Evolutionary conservation across 192 early-diverging fungal species (phyloP).

Genomic region (Endogone sp.): DNA sequence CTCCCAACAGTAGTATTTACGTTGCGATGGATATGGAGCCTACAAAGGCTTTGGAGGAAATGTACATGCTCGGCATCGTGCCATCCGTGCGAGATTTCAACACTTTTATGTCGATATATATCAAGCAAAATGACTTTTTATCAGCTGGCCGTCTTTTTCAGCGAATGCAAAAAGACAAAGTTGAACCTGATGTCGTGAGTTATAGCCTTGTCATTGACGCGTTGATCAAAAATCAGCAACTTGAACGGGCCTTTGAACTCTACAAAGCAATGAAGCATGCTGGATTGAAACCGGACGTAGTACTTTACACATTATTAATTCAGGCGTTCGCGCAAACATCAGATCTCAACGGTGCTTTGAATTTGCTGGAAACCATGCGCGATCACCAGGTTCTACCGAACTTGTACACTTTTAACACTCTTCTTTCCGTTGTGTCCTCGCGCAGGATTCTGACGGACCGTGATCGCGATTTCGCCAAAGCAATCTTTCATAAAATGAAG

Average conservation of each 20-base stretch:
- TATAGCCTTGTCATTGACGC: conserved; percentile 33
- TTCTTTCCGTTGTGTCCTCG: conserved; percentile 10
- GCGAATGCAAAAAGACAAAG: conserved; percentile 10
- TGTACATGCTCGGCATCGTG: background rate
- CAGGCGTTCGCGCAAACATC: background rate
- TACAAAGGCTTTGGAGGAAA: conserved; percentile 7
- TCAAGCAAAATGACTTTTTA: conserved; percentile 19
- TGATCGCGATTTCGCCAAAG: background rate
- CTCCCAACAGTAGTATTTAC: conserved; percentile 3
- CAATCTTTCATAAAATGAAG: conserved; percentile 16
- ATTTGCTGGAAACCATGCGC: conserved; percentile 21
- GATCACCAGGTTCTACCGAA: conserved; percentile 12
- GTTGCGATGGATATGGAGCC: conserved; percentile 9
- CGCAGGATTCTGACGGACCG: background rate
- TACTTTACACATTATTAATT: conserved; percentile 19
- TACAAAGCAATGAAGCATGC: conserved; percentile 29
- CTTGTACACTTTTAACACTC: conserved; percentile 10
- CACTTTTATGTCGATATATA: conserved; percentile 9
- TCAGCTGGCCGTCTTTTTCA: conserved; percentile 24
- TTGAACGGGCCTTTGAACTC: conserved; percentile 12
- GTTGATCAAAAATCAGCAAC: conserved; percentile 17
- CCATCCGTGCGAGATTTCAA: conserved; percentile 25
- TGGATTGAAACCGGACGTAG: conserved; percentile 14
- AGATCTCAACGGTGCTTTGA: conserved; percentile 10
- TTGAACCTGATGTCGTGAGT: conserved; percentile 21